These are phyloP conservation scores for Termitomyces bulborhizus DNA, from an alignment of 768 basidiomycete genomes.

Conservation along the genomic window DNA sequence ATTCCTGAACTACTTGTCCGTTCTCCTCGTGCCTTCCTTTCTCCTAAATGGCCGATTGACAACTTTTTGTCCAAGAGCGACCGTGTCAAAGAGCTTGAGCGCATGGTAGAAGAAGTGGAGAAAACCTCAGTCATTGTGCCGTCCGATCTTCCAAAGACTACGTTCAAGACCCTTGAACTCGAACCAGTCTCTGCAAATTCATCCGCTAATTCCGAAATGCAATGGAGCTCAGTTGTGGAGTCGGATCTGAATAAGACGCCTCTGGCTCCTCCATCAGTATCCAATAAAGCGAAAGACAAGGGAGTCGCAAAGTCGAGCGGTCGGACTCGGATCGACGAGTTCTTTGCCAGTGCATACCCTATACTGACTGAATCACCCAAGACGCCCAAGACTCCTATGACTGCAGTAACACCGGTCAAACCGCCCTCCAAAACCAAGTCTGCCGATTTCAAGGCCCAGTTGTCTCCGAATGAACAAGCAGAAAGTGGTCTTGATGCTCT, in stretches of 20 bases:
- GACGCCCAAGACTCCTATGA: constrained; percentile 48
- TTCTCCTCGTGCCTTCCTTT: constrained; percentile 65
- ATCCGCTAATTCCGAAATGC: too few relatives aligned
- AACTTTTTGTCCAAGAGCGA: constrained; percentile 41
- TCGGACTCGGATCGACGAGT: constrained; percentile 24
- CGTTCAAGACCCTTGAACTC: background rate
- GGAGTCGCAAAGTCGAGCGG: constrained; percentile 5
- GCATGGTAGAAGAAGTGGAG: constrained; percentile 59
- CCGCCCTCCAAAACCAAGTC: constrained; percentile 10
- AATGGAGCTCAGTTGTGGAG: background rate
- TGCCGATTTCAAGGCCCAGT: constrained; percentile 4
- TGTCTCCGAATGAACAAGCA: constrained; percentile 13
- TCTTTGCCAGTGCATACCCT: constrained; percentile 12
- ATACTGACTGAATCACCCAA: background rate
- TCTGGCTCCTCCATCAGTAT: constrained; percentile 51
- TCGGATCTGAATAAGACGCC: constrained; percentile 49
- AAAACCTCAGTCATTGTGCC: constrained; percentile 29
- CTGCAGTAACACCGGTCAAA: constrained; percentile 33
- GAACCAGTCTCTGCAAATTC: background rate
- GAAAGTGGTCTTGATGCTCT: constrained; percentile 69
- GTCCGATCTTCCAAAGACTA: constrained; percentile 25
- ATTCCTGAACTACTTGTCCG: constrained; percentile 32
- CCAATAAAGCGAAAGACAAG: constrained; percentile 25
- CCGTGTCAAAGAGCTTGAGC: constrained; percentile 60
- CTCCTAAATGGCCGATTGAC: constrained; percentile 54